Evolutionary conservation across 805 yeast species (phyloP).

Genomic region (Nakazawaea wyomingensis): DNA sequence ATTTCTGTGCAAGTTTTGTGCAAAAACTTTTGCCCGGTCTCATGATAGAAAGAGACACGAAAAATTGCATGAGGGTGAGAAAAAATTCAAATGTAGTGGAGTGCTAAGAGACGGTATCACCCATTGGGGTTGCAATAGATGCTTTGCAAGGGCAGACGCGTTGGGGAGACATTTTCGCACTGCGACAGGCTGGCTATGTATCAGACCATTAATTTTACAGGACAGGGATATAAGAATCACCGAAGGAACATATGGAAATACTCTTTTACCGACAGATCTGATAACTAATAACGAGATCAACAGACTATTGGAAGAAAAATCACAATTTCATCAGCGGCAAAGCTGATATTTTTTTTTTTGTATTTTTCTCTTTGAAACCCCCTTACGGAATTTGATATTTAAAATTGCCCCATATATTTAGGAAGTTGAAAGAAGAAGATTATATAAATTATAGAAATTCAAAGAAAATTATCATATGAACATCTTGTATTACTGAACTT

Average conservation of each 20-base stretch:
- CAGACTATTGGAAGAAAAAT: not conserved
- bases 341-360: too few relatives aligned
- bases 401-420: too few relatives aligned
- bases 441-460: too few relatives aligned
- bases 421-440: too few relatives aligned
- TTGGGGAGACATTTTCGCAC: conserved; percentile 71
- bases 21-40: conserved; percentile 67
- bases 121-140: conserved; percentile 71
- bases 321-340: not conserved
- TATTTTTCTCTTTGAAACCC: too few relatives aligned
- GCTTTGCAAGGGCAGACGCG: conserved; percentile 75
- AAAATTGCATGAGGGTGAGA: conserved; percentile 66
- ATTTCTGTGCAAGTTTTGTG: conserved; percentile 57
- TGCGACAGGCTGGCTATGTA: conserved; percentile 68
- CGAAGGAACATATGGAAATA: not conserved
- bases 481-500: not conserved
- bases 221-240: conserved; percentile 18
- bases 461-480: too few relatives aligned
- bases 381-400: too few relatives aligned
- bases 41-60: conserved; percentile 79
- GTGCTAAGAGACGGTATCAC: conserved; percentile 49
- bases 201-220: conserved; percentile 59
- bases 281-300: conserved; percentile 5
- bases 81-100: conserved; percentile 66
- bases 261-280: not conserved